These are phyloP conservation scores for Prunus mongolica DNA, from an alignment of 306 rosid species.

Conservation along the genomic window DNA sequence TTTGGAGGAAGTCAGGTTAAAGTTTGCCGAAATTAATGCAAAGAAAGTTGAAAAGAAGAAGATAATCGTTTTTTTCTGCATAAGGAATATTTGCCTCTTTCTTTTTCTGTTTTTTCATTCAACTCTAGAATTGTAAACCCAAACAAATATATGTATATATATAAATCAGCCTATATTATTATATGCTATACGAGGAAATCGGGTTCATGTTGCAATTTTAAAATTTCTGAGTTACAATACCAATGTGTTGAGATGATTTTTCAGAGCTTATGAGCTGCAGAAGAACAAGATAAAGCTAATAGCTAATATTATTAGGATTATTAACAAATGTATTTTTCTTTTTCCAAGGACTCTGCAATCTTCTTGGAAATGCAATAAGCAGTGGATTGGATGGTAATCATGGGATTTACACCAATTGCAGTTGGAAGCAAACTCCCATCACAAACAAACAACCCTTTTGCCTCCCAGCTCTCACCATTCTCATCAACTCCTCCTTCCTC, in stretches of 20 bases:
- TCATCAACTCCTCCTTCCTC: conserved; percentile 74
- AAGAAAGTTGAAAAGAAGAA: too few species aligned
- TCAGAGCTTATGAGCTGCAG: background rate
- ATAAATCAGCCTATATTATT: too few species aligned
- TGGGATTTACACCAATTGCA: conserved; percentile 93
- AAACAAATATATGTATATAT: too few species aligned
- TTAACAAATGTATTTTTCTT: background rate
- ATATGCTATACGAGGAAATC: too few species aligned
- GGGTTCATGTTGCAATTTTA: too few species aligned
- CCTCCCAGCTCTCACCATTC: conserved; percentile 93
- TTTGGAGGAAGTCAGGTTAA: too few species aligned
- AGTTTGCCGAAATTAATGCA: too few species aligned
- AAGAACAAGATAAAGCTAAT: background rate
- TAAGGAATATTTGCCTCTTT: too few species aligned
- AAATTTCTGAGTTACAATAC: too few species aligned
- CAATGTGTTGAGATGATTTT: background rate
- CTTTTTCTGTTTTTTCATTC: too few species aligned
- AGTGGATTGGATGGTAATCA: conserved; percentile 85
- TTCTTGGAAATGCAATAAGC: conserved; percentile 73
- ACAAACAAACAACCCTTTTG: conserved; percentile 72
- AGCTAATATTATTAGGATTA: background rate
- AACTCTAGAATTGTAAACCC: too few species aligned
- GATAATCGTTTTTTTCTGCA: too few species aligned
- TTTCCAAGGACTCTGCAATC: conserved; percentile 58
- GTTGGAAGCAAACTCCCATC: conserved; percentile 85